A percentile compares a stretch with the other conserved stretches of the same genome.
These are phyloP conservation scores for Schizosaccharomyces octosporus DNA, from an alignment of 805 yeast species.

Conservation along the genomic window DNA sequence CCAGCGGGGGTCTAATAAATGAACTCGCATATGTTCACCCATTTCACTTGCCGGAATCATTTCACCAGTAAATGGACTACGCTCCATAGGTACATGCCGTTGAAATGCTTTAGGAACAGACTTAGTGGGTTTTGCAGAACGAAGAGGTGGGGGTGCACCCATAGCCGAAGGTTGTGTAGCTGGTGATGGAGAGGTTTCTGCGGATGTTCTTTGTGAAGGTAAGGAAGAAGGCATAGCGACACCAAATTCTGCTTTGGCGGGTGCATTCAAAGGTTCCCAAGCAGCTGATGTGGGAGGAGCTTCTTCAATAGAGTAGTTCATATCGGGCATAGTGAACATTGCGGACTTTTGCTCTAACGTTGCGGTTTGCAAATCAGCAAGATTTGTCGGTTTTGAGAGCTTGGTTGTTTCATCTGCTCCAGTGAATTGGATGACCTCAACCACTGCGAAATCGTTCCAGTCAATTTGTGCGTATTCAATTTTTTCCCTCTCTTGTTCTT, in stretches of 20 bases:
- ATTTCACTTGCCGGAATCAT: constrained; percentile 45
- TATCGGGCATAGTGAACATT: constrained; percentile 11
- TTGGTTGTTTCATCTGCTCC: constrained; percentile 35
- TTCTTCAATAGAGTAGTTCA: constrained; percentile 15
- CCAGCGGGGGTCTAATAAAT: constrained; percentile 57
- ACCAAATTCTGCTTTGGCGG: constrained; percentile 4
- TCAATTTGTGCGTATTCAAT: constrained; percentile 46
- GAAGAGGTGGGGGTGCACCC: too few species aligned
- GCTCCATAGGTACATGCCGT: constrained; percentile 16
- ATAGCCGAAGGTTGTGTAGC: background rate
- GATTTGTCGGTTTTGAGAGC: constrained; percentile 24
- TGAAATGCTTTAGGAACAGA: background rate
- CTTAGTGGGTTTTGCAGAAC: too few species aligned
- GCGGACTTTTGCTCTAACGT: constrained; percentile 26
- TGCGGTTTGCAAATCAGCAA: constrained; percentile 36
- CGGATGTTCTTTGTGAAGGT: background rate
- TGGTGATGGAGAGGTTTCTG: background rate
- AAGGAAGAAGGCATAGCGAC: background rate
- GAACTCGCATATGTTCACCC: constrained; percentile 36
- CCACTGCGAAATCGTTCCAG: constrained; percentile 64
- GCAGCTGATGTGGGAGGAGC: constrained; percentile 20
- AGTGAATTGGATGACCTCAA: constrained; percentile 42
- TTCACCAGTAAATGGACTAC: constrained; percentile 61
- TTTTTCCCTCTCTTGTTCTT: constrained; percentile 13
- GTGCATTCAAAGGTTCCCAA: constrained; percentile 1